Evolutionary conservation across 2,329 filamentous ascomycete species (phyloP), one percentile per base, ranked within the genome.

Genomic region (Chalaropsis thielavioides): DNA sequence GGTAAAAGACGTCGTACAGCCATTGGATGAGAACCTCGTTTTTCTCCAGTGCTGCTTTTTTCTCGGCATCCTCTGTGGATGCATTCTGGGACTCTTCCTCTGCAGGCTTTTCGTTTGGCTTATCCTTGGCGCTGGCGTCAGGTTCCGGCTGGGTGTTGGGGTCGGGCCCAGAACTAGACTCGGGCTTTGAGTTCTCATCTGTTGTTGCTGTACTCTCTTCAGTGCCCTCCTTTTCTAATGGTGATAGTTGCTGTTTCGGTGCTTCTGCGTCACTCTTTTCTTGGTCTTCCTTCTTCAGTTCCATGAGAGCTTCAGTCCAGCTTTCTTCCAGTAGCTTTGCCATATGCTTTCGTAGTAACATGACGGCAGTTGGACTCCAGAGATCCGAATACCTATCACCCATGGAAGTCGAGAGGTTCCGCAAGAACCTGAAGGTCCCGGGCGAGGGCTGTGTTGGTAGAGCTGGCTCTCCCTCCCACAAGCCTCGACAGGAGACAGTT

Each of bases 401-500:
- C 90, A 96, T 95, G 4, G 80, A 77, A 59, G 77, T 75, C 3
- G 83, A 82, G 35, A 95, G 72, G 56, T 79, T 79, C 27, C 84
- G 83, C 61, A 96, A 71, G 64, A 95, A 85, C 67, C 81, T 82
- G 71, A 95, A 95, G 0, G 84, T 78, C 22, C 80, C 79, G 0
- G 89, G 85, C 0, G 90, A 92, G 0, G 90, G 90, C 70, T 94
- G 89, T 5, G 84, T 80, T 0, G 92, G 92, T 51, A 96, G 73
- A 31, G 83, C 78, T 0, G 89, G 88, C 44, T 83, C 78, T 0
- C 89, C 89, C 72, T 95, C 90, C 92, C 92, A 96, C 0, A 96
- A 77, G 0, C 82, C 79, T 62, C 85, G 80, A 6, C 86, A 85
- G 1, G 80, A 79, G 0, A 89, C 79, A 35, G 71, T 75, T 64